These are phyloP conservation scores for Cercophora newfieldiana DNA, from an alignment of 495 filamentous ascomycete species.

Conservation along the genomic window DNA sequence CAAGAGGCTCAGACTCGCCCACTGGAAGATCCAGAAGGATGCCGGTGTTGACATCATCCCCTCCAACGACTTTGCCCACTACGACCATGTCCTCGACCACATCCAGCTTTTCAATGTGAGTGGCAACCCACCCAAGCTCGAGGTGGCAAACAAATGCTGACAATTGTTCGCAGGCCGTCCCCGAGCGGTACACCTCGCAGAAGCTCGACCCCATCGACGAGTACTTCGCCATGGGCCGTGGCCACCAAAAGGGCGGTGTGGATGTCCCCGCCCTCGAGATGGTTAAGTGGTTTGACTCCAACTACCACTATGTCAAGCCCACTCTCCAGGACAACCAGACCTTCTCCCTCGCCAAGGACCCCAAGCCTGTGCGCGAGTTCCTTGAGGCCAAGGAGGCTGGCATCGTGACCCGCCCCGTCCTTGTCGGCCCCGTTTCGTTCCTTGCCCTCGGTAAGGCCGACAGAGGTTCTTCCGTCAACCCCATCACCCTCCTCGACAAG, in stretches of 20 bases:
- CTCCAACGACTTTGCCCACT: conserved; percentile 98
- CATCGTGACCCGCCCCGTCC: conserved; percentile 86
- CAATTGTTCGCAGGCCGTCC: conserved; percentile 62
- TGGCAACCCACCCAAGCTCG: conserved; percentile 8
- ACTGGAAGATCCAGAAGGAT: conserved; percentile 99
- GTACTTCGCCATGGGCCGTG: conserved; percentile 99
- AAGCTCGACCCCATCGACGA: conserved; percentile 85
- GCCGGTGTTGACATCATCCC: conserved; percentile 96
- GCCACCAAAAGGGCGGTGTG: conserved; percentile 87
- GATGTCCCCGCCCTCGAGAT: conserved; percentile 96
- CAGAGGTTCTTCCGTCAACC: conserved; percentile 85
- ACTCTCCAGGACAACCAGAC: conserved; percentile 93
- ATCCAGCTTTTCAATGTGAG: conserved; percentile 97
- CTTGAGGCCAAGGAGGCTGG: conserved; percentile 96
- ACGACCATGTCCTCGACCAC: conserved; percentile 97
- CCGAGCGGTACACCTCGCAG: conserved; percentile 85
- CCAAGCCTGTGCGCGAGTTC: conserved; percentile 94
- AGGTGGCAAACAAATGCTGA: background rate
- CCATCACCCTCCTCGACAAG: conserved; percentile 87
- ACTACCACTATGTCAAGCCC: conserved; percentile 99
- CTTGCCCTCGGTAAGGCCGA: conserved; percentile 94
- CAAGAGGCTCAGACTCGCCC: conserved; percentile 90
- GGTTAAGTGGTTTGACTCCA: conserved; percentile 99
- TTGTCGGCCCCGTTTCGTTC: conserved; percentile 96
- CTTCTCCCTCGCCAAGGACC: conserved; percentile 82